Evolutionary conservation across 1,139 yeast species (phyloP), one percentile per base, ranked within the genome.

Genomic region (Nadsonia commutata): DNA sequence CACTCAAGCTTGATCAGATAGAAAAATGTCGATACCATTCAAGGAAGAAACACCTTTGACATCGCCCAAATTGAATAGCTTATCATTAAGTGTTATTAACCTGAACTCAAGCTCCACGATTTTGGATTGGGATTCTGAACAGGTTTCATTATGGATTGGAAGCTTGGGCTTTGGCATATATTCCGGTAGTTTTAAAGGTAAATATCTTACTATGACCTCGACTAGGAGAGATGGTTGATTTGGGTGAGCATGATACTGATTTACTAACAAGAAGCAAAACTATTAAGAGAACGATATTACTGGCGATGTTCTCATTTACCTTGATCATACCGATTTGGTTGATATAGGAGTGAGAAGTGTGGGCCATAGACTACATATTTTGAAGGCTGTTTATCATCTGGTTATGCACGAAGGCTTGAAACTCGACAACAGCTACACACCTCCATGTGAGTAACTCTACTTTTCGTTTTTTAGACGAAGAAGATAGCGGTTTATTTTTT

Each of bases 331-430:
- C 4, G 66, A 65, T 39, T 57, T 67, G n/a, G 51, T 51, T 19
- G 71, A 67, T 21, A 54, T 67, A 16, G 71, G 71, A 19, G 59
- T 67, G 20, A 39, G 45, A 20, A 52, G 63, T 7, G 59, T 65
- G 3, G 71, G 71, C 42, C 70, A 67, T 48, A 56, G 70, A 19
- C 52, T 67, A 27, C 55, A 53, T 31, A 57, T 67, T 18, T 55
- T 67, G 33, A 56, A 57, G 45, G 60, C 64, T 18, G 56, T 65
- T 20, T 62, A 63, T 50, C 54, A 56, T 31, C 48, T 63, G 39
- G 54, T 56, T 31, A 48, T 48, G 3, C 51, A 52, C 20, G 60
- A 59, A 31, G 52, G 55, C 20, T 47, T 58, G 20, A 55, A 56
- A 4, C 42, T 58, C 11, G 63, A 56, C 20, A 50, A 53, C 3